Percentiles rank a stretch among this genome's conserved stretches.
These are phyloP conservation scores for Talaromyces proteolyticus DNA, from an alignment of 495 filamentous ascomycete genomes.

Conservation along the genomic window DNA sequence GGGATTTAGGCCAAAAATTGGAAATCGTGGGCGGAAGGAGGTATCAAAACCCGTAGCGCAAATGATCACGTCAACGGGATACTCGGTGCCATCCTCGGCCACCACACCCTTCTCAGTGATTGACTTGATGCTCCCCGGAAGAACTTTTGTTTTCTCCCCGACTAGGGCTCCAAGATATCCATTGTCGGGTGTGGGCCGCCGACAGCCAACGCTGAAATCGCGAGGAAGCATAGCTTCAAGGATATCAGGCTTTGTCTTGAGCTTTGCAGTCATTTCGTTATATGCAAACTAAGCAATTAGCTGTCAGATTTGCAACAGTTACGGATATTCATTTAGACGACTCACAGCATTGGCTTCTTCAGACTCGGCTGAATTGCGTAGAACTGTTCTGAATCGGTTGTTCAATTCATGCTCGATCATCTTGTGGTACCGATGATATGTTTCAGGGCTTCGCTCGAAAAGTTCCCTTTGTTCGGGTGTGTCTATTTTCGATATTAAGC, in stretches of 20 bases:
- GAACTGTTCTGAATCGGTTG: too few relatives aligned
- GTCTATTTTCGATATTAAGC: too few relatives aligned
- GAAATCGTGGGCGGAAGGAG: constrained; percentile 27
- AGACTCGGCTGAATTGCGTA: too few relatives aligned
- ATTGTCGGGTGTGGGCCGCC: constrained; percentile 26
- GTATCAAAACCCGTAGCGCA: constrained; percentile 32
- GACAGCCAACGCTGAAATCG: constrained; percentile 34
- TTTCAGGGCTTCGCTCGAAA: too few relatives aligned
- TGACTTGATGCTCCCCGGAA: background rate
- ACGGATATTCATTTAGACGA: too few relatives aligned
- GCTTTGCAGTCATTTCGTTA: constrained; percentile 32
- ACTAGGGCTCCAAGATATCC: constrained; percentile 3
- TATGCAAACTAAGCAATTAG: too few relatives aligned
- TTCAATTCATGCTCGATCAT: too few relatives aligned
- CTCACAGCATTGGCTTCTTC: too few relatives aligned
- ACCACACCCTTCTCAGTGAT: constrained; percentile 24
- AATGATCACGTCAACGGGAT: constrained; percentile 10
- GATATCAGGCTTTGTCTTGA: constrained; percentile 41
- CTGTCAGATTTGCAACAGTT: too few relatives aligned
- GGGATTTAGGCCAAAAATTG: constrained; percentile 23
- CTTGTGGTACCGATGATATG: too few relatives aligned
- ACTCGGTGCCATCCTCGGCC: constrained; percentile 21
- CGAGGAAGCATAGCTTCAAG: constrained; percentile 36
- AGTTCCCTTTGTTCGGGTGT: too few relatives aligned
- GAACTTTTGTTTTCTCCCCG: background rate